Conservation (phyloP, 75 land plant genomes). For the Sequoia sempervirens region DNA sequence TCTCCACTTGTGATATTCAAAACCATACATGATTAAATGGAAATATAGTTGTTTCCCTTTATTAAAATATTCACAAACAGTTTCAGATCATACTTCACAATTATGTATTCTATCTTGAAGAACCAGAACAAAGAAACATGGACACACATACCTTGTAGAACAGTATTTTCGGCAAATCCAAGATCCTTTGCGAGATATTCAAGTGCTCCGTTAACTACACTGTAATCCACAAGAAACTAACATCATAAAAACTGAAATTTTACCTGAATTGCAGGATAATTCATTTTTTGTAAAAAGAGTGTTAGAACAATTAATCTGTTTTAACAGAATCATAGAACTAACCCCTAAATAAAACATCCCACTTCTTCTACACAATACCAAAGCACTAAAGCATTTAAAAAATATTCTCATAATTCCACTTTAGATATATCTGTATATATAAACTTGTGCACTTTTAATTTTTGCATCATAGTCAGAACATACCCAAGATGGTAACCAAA, state of each 20-base stretch:
- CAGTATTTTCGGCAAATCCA: slow-evolving; percentile 60
- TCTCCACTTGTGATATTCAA: neutral
- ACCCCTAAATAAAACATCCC: neutral
- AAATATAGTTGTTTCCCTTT: neutral
- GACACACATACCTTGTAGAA: slow-evolving; percentile 56
- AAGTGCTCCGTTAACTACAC: slow-evolving; percentile 94
- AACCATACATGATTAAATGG: neutral
- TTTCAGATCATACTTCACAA: neutral
- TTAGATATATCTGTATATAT: neutral
- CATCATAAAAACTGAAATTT: neutral
- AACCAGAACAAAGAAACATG: neutral
- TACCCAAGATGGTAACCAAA: slow-evolving; percentile 99
- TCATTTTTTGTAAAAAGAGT: neutral
- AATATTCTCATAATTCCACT: neutral
- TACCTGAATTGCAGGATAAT: neutral
- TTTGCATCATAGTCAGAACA: neutral
- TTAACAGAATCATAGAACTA: neutral
- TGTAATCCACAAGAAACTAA: slow-evolving; percentile 26
- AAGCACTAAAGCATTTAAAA: neutral
- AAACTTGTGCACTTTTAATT: neutral
- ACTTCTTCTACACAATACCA: neutral
- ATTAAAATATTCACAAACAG: neutral
- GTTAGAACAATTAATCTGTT: neutral
- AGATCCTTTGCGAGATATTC: slow-evolving; percentile 81
- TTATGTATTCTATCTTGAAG: neutral